Conservation (phyloP, 305 asterid species). For the Striga hermonthica region DNA sequence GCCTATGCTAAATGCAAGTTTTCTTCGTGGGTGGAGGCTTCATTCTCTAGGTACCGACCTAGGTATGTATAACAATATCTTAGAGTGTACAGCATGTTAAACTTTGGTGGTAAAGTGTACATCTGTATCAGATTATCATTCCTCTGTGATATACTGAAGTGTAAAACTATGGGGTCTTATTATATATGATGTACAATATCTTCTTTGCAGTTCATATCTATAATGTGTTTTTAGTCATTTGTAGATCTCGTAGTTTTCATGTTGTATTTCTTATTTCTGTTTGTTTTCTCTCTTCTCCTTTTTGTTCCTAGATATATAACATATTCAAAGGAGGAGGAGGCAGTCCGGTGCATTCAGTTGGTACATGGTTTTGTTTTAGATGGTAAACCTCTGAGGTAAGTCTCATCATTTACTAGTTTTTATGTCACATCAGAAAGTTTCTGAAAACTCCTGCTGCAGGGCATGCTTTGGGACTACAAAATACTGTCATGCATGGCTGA, state of each 20-base stretch:
- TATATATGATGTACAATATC: background rate
- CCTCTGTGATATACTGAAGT: background rate
- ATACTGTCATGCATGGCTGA: constrained; percentile 98
- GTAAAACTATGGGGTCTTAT: background rate
- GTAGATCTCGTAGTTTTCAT: constrained; percentile 10
- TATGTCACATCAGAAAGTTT: constrained; percentile 24
- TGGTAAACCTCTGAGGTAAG: constrained; percentile 74
- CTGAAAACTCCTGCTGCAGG: constrained; percentile 49
- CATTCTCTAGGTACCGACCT: constrained; percentile 4
- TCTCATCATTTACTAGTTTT: constrained; percentile 15
- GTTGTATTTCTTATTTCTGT: constrained; percentile 20
- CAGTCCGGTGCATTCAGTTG: constrained; percentile 85
- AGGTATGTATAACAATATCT: background rate
- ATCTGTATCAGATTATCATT: background rate
- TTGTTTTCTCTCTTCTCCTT: constrained; percentile 20
- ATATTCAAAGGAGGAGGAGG: constrained; percentile 89
- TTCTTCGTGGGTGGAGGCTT: background rate
- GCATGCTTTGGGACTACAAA: constrained; percentile 98
- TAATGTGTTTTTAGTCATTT: constrained; percentile 6
- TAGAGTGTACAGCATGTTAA: background rate
- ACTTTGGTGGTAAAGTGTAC: constrained; percentile 20
- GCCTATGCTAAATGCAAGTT: constrained; percentile 8
- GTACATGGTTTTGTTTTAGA: constrained; percentile 83
- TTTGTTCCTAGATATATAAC: constrained; percentile 71
- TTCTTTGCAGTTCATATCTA: background rate